phyloP scores from a whole-genome alignment of 495 filamentous ascomycete species.

The Aspergillus baeticus region DNA sequence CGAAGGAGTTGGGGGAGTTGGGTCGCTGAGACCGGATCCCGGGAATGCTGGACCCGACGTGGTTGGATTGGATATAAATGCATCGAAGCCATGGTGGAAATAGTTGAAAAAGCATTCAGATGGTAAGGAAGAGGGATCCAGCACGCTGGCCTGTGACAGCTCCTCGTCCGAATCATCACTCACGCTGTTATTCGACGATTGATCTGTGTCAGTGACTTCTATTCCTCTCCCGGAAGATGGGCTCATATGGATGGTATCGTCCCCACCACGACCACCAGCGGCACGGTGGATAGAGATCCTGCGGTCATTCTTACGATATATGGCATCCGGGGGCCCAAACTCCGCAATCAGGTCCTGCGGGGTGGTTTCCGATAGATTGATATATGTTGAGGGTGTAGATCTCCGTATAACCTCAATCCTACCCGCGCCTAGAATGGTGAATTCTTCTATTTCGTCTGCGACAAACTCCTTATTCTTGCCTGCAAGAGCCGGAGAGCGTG shows the following conservation, averaged over 20 bases:
- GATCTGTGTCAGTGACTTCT: conserved; percentile 68
- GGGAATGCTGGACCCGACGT: conserved; percentile 66
- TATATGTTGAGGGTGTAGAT: conserved; percentile 57
- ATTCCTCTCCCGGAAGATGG: conserved; percentile 44
- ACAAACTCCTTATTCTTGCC: conserved; percentile 62
- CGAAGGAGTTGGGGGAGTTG: conserved; percentile 39
- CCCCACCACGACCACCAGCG: conserved; percentile 37
- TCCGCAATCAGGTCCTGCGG: conserved; percentile 88
- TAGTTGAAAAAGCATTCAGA: conserved; percentile 95
- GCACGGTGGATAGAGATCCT: conserved; percentile 80
- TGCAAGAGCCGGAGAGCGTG: conserved; percentile 54
- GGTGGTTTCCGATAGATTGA: conserved; percentile 76
- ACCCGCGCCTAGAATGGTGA: conserved; percentile 71
- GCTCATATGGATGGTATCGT: conserved; percentile 39
- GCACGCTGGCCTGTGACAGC: conserved; percentile 24
- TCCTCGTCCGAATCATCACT: conserved; percentile 79
- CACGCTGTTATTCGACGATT: conserved; percentile 71
- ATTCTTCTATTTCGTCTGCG: conserved; percentile 78
- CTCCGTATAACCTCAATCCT: conserved; percentile 71
- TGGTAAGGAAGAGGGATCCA: conserved; percentile 41
- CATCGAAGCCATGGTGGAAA: conserved; percentile 90
- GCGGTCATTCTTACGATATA: conserved; percentile 90
- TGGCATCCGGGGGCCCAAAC: conserved; percentile 91
- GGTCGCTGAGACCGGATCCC: conserved; percentile 33
- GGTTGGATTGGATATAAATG: conserved; percentile 80